Evolutionary conservation across 257 asterid species (phyloP).

Genomic region (Plantago major): DNA sequence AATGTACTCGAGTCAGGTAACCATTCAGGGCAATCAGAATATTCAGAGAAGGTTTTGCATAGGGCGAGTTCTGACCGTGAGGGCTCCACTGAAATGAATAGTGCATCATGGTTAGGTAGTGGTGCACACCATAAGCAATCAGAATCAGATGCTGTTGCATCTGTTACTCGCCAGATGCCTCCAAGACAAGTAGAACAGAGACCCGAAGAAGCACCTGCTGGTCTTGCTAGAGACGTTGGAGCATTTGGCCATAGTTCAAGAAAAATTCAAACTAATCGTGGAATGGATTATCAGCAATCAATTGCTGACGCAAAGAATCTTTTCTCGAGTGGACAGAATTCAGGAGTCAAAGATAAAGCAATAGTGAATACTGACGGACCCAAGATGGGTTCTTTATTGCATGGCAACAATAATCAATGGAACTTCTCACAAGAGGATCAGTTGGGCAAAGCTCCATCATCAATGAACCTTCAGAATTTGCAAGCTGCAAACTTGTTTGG

Average conservation of each 20-base stretch:
- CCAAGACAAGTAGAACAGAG: constrained; percentile 29
- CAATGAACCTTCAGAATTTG: constrained; percentile 22
- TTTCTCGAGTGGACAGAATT: constrained; percentile 24
- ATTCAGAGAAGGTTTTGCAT: constrained; percentile 14
- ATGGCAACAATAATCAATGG: constrained; percentile 23
- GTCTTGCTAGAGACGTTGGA: constrained; percentile 24
- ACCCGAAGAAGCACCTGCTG: constrained; percentile 15
- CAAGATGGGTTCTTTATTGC: constrained; percentile 22
- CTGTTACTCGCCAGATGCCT: constrained; percentile 29
- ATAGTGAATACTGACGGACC: constrained; percentile 21
- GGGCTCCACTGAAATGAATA: constrained; percentile 20
- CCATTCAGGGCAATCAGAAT: constrained; percentile 15
- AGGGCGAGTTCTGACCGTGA: constrained; percentile 20
- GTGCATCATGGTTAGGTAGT: constrained; percentile 19
- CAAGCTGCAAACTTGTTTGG: constrained; percentile 22
- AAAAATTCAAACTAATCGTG: constrained; percentile 28
- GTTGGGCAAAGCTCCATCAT: constrained; percentile 25
- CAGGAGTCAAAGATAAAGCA: constrained; percentile 24
- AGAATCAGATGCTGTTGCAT: constrained; percentile 20
- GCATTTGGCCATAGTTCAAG: constrained; percentile 28
- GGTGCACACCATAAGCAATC: constrained; percentile 20
- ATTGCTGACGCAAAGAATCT: constrained; percentile 34
- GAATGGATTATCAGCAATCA: constrained; percentile 28
- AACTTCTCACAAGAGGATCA: constrained; percentile 31
- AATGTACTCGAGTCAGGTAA: constrained; percentile 20